Conservation (phyloP, 768 basidiomycete genomes). For the Termitomyces sp. region DNA sequence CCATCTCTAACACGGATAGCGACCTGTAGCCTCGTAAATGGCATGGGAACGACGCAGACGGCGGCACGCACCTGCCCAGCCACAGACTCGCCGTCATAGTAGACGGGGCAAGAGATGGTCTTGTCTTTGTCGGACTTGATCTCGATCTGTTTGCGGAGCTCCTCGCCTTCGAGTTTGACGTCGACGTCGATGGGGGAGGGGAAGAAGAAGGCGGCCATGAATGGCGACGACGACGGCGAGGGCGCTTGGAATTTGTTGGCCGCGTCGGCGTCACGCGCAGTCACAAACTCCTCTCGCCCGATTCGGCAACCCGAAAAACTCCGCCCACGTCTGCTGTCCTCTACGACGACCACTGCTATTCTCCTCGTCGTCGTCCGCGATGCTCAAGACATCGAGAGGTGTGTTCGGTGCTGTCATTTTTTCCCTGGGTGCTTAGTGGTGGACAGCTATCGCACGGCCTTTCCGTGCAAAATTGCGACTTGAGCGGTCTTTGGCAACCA, state of each 20-base stretch:
- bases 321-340: constrained; percentile 10
- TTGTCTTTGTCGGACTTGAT: constrained; percentile 88
- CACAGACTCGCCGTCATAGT: constrained; percentile 94
- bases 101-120: constrained; percentile 80
- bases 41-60: neutral
- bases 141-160: constrained; percentile 83
- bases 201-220: constrained; percentile 90
- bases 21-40: constrained; percentile 43
- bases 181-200: constrained; percentile 88
- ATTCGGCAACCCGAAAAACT: constrained; percentile 18
- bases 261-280: constrained; percentile 9
- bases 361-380: constrained; percentile 29
- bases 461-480: constrained; percentile 30
- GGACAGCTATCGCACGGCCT: constrained; percentile 20
- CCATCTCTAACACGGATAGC: constrained; percentile 88
- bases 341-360: constrained; percentile 29
- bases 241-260: neutral
- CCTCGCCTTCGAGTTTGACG: constrained; percentile 82
- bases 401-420: constrained; percentile 1
- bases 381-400: constrained; percentile 28
- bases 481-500: constrained; percentile 59
- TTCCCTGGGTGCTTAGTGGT: neutral
- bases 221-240: constrained; percentile 4
- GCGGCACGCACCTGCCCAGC: constrained; percentile 60
- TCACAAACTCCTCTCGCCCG: neutral